Evolutionary conservation across 2,329 filamentous ascomycete species (phyloP).

Genomic region (Aureobasidium vineae): DNA sequence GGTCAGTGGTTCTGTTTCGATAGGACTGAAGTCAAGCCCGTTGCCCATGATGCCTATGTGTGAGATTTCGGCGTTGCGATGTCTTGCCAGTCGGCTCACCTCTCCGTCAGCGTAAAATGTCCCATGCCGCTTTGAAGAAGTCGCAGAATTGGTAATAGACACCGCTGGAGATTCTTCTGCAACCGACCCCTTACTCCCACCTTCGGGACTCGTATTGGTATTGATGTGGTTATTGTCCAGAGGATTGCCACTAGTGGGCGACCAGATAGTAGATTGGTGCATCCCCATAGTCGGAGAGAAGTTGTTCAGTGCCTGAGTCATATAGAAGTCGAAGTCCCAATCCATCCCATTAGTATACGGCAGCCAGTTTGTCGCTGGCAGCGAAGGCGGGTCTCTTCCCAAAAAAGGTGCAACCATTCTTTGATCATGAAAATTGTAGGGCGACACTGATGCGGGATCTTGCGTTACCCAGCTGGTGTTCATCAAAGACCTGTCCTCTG

Average conservation of each 20-base stretch:
- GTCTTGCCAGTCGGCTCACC: slow-evolving; percentile 1
- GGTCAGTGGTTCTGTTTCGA: neutral
- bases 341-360: slow-evolving; percentile 10
- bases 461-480: neutral
- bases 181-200: neutral
- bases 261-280: slow-evolving; percentile 1
- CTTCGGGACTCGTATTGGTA: neutral
- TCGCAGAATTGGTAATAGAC: neutral
- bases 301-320: slow-evolving; percentile 15
- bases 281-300: slow-evolving; percentile 1
- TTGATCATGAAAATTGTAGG: slow-evolving; percentile 1
- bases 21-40: neutral
- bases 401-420: neutral
- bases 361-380: slow-evolving; percentile 19
- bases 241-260: neutral
- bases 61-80: slow-evolving; percentile 5
- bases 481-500: neutral
- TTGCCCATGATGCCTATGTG: neutral
- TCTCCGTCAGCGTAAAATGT: slow-evolving; percentile 19
- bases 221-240: neutral
- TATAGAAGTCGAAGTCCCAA: slow-evolving; percentile 21
- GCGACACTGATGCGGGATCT: neutral
- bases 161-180: slow-evolving; percentile 12
- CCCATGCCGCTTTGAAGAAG: slow-evolving; percentile 14
- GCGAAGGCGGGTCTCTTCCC: neutral